phyloP scores from a whole-genome alignment of 306 rosid species.

The Fragaria ananassa region DNA sequence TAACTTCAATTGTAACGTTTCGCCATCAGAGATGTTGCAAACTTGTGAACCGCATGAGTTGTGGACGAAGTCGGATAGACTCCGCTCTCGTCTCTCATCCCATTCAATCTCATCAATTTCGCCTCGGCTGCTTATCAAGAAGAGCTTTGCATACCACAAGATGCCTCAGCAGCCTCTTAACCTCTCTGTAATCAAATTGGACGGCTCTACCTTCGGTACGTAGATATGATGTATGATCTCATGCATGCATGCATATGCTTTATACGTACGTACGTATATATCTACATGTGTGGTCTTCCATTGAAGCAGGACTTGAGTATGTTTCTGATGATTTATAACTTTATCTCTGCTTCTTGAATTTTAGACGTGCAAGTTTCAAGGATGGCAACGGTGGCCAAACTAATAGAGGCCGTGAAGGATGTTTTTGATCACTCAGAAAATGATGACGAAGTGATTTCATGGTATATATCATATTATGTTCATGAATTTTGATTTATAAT shows the following conservation, averaged over 20 bases:
- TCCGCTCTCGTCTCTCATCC: background rate
- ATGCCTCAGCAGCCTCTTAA: slow-evolving; percentile 41
- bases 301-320: background rate
- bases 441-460: slow-evolving; percentile 35
- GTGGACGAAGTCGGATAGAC: background rate
- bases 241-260: background rate
- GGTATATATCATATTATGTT: slow-evolving; percentile 16
- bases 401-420: slow-evolving; percentile 46
- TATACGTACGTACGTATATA: background rate
- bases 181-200: slow-evolving; percentile 46
- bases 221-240: background rate
- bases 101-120: background rate
- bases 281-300: background rate
- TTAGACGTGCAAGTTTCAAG: slow-evolving; percentile 36
- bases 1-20: background rate
- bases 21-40: background rate
- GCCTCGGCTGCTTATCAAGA: slow-evolving; percentile 11
- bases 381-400: slow-evolving; percentile 41
- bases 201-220: slow-evolving; percentile 51
- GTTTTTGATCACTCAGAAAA: slow-evolving; percentile 32
- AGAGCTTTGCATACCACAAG: slow-evolving; percentile 22
- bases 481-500: background rate
- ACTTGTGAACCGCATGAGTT: background rate
- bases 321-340: background rate
- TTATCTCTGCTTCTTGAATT: background rate